phyloP scores from a whole-genome alignment of 805 yeast species.

The Maudiozyma barnettii region DNA sequence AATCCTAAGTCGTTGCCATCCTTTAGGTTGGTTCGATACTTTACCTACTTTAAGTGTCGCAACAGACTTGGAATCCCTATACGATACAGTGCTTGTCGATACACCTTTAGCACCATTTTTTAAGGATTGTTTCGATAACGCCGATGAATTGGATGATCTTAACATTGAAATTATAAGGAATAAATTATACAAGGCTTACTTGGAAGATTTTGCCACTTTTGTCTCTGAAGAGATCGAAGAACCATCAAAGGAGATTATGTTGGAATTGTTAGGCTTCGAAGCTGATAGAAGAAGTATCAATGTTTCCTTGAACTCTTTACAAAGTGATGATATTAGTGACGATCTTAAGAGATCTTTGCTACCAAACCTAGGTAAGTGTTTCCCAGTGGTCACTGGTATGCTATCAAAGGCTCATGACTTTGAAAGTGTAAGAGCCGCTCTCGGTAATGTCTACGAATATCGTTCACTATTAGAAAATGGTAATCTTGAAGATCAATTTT shows the following conservation, averaged over 20 bases:
- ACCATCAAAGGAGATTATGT: constrained; percentile 81
- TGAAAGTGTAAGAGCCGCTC: constrained; percentile 65
- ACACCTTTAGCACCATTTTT: constrained; percentile 97
- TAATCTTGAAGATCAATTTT: constrained; percentile 88
- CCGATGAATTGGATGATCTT: constrained; percentile 84
- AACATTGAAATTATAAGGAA: constrained; percentile 93
- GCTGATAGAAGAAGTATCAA: constrained; percentile 93
- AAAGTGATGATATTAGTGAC: constrained; percentile 34
- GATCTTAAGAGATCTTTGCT: constrained; percentile 68
- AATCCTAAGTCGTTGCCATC: constrained; percentile 84
- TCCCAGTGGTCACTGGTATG: constrained; percentile 54
- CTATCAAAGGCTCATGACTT: constrained; percentile 71
- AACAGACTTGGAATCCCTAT: constrained; percentile 87
- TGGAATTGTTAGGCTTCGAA: constrained; percentile 69
- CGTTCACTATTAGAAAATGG: constrained; percentile 43
- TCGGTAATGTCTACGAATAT: constrained; percentile 58
- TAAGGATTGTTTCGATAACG: constrained; percentile 75
- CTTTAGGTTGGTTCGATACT: constrained; percentile 97
- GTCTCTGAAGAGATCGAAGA: constrained; percentile 48
- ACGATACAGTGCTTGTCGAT: constrained; percentile 85
- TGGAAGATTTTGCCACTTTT: constrained; percentile 76
- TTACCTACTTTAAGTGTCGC: constrained; percentile 92
- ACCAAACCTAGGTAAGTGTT: constrained; percentile 76
- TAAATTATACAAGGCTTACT: constrained; percentile 81
- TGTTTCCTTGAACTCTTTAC: constrained; percentile 78